Conservation (phyloP, 2,329 filamentous ascomycete genomes). For the Trichoderma simmonsii region DNA sequence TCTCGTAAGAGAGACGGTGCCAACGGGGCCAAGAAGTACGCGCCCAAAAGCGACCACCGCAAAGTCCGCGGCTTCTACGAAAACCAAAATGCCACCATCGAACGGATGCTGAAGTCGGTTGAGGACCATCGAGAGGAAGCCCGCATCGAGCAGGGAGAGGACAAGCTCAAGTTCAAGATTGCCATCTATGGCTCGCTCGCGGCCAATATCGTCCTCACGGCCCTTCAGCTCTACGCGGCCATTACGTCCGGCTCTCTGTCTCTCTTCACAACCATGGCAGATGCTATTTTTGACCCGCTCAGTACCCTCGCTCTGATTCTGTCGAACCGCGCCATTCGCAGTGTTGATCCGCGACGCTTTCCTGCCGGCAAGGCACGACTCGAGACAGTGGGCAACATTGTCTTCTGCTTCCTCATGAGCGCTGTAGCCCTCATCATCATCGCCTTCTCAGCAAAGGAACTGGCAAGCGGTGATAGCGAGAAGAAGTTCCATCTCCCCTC, state of each 20-base stretch:
- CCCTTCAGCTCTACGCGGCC: conserved; percentile 85
- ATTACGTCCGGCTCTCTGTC: conserved; percentile 85
- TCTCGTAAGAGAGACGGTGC: conserved; percentile 67
- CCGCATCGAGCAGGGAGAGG: conserved; percentile 73
- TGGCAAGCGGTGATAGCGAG: conserved; percentile 53
- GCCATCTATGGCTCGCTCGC: conserved; percentile 66
- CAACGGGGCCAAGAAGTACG: conserved; percentile 21
- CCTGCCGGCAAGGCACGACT: conserved; percentile 91
- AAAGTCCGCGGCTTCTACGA: conserved; percentile 81
- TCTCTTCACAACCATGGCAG: conserved; percentile 95
- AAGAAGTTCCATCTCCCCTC: conserved; percentile 76
- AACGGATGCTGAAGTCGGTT: conserved; percentile 85
- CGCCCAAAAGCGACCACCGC: conserved; percentile 39
- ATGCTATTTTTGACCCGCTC: conserved; percentile 88
- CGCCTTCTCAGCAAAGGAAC: conserved; percentile 74
- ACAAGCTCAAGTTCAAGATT: conserved; percentile 72
- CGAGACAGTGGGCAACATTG: conserved; percentile 92
- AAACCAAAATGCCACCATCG: conserved; percentile 88
- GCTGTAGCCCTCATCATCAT: conserved; percentile 89
- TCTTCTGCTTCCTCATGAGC: conserved; percentile 95
- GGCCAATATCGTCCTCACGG: conserved; percentile 76
- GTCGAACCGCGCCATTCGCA: conserved; percentile 81
- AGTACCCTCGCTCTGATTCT: conserved; percentile 86
- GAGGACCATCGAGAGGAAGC: conserved; percentile 85
- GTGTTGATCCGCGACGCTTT: conserved; percentile 81